phyloP scores from a whole-genome alignment of 2,329 filamentous ascomycete genomes.

The Calonectria montana region DNA sequence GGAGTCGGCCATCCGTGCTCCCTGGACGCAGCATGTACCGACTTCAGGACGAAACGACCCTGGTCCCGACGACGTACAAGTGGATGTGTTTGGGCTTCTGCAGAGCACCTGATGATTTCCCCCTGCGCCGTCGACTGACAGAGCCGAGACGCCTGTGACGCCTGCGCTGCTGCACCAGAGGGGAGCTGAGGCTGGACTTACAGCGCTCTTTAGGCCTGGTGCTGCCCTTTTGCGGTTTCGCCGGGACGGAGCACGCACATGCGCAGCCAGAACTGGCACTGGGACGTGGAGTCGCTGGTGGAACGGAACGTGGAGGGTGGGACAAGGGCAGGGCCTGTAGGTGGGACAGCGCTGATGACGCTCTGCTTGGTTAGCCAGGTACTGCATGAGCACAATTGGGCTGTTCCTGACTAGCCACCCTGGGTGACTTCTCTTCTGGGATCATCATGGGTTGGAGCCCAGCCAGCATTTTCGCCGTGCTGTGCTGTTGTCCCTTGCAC shows the following conservation, averaged over 20 bases:
- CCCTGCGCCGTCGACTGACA: constrained; percentile 30
- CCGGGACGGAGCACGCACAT: background rate
- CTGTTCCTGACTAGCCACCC: background rate
- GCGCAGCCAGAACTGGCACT: background rate
- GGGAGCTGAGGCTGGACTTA: background rate
- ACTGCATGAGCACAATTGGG: constrained; percentile 14
- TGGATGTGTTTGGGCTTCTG: constrained; percentile 27
- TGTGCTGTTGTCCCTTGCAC: background rate
- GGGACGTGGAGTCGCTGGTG: constrained; percentile 37
- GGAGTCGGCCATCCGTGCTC: constrained; percentile 7
- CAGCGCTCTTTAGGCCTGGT: background rate
- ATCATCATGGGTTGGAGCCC: background rate
- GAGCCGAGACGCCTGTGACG: constrained; percentile 11
- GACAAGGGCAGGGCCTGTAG: constrained; percentile 17
- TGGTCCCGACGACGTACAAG: constrained; percentile 7
- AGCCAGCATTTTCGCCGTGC: background rate
- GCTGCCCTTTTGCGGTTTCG: constrained; percentile 23
- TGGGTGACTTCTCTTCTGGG: background rate
- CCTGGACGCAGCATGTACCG: background rate
- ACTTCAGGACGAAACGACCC: constrained; percentile 4
- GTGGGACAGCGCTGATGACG: constrained; percentile 33
- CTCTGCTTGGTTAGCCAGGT: constrained; percentile 25
- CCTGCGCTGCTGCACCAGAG: background rate
- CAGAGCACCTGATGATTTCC: constrained; percentile 38
- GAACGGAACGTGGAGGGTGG: constrained; percentile 40